phyloP scores from a whole-genome alignment of 768 basidiomycete species.

The Hemileccinum impolitum region DNA sequence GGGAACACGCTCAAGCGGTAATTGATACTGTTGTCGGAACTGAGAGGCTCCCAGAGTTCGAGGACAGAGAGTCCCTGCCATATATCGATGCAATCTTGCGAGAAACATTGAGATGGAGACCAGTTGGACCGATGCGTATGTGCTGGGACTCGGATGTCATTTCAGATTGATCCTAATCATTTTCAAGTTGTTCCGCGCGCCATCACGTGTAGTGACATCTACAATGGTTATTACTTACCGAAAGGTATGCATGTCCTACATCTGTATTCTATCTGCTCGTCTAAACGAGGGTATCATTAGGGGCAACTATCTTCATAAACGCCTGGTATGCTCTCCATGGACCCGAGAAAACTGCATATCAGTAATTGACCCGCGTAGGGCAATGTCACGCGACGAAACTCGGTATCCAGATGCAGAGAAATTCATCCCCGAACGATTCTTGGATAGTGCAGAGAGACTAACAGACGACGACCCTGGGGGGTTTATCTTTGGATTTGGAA shows the following conservation, averaged over 20 bases:
- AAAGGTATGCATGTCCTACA: slow-evolving; percentile 28
- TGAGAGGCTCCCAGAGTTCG: neutral
- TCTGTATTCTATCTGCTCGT: neutral
- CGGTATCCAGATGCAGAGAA: slow-evolving; percentile 8
- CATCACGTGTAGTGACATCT: slow-evolving; percentile 33
- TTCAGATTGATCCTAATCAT: neutral
- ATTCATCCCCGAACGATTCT: slow-evolving; percentile 14
- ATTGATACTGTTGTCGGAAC: slow-evolving; percentile 1
- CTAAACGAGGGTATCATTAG: neutral
- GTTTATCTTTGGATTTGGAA: slow-evolving; percentile 10
- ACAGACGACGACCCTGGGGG: slow-evolving; percentile 8
- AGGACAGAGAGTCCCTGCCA: neutral
- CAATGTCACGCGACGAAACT: slow-evolving; percentile 11
- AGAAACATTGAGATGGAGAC: neutral
- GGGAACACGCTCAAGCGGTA: neutral
- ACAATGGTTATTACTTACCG: slow-evolving; percentile 48
- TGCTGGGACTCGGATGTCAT: neutral
- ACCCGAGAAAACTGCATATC: neutral
- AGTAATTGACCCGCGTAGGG: neutral
- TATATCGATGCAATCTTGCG: neutral
- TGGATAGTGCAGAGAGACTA: slow-evolving; percentile 4
- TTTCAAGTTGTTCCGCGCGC: slow-evolving; percentile 17
- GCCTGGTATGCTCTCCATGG: slow-evolving; percentile 2
- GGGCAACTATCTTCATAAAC: slow-evolving; percentile 2
- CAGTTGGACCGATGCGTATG: neutral